Conservation (phyloP, 768 basidiomycete genomes). For the Xerocomus potaroensis region DNA sequence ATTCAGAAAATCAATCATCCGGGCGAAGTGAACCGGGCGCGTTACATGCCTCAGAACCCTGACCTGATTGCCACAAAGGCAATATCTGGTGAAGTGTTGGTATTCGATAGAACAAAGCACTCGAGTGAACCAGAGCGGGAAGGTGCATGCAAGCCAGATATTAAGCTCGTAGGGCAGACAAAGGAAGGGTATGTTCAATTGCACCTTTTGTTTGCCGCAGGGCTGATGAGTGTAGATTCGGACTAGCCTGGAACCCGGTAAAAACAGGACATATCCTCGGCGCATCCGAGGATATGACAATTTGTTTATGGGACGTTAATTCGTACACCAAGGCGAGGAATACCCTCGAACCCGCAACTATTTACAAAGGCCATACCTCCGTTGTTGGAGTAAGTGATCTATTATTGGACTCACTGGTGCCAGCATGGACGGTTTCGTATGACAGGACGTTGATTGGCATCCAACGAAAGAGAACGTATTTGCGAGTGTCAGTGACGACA, state of each 20-base stretch:
- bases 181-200: conserved; percentile 76
- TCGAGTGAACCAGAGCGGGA: conserved; percentile 86
- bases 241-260: conserved; percentile 86
- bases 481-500: conserved; percentile 95
- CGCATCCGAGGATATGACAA: conserved; percentile 93
- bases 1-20: conserved; percentile 93
- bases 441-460: conserved; percentile 96
- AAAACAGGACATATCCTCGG: conserved; percentile 84
- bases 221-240: conserved; percentile 59
- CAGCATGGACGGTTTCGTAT: not conserved
- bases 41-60: conserved; percentile 99
- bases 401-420: not conserved
- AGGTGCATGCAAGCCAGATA: conserved; percentile 85
- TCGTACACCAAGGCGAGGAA: conserved; percentile 76
- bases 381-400: conserved; percentile 75
- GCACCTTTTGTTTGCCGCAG: not conserved
- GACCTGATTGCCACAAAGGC: conserved; percentile 96
- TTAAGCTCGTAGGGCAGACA: conserved; percentile 83
- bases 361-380: conserved; percentile 86
- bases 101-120: conserved; percentile 99
- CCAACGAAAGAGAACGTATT: conserved; percentile 76
- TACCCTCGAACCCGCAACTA: conserved; percentile 76
- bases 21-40: conserved; percentile 94
- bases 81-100: conserved; percentile 80
- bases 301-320: conserved; percentile 96